Evolutionary conservation across 2,329 filamentous ascomycete genomes (phyloP).

Genomic region (Diaporthe sp.): DNA sequence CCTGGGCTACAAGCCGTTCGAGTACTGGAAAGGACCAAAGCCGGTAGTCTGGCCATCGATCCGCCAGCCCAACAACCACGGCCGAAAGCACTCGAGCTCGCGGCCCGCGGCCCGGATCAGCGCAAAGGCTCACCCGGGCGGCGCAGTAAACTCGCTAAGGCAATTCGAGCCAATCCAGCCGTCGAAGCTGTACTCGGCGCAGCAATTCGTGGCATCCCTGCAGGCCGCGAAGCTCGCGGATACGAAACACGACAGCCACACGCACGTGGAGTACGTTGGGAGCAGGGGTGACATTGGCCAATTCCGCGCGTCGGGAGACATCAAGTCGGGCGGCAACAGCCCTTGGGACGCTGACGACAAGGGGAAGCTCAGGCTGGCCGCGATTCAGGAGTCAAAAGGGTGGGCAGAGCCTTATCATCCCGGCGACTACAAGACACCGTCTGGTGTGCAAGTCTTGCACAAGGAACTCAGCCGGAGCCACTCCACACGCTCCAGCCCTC

Average conservation of each 20-base stretch:
- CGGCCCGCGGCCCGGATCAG: conserved; percentile 1
- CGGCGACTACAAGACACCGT: neutral
- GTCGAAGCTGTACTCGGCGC: conserved; percentile 29
- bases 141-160: neutral
- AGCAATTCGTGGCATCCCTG: conserved; percentile 14
- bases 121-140: conserved; percentile 1
- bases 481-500: conserved; percentile 13
- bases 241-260: conserved; percentile 32
- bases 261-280: conserved; percentile 27
- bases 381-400: conserved; percentile 9
- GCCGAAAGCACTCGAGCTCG: conserved; percentile 16
- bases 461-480: conserved; percentile 25
- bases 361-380: conserved; percentile 10
- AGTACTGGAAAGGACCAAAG: conserved; percentile 47
- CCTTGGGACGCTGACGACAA: conserved; percentile 19
- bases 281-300: conserved; percentile 14
- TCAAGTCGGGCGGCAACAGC: conserved; percentile 9
- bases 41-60: conserved; percentile 32
- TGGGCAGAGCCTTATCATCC: neutral
- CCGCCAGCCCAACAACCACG: conserved; percentile 34
- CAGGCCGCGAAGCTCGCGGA: conserved; percentile 26
- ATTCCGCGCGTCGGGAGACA: conserved; percentile 13
- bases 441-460: neutral
- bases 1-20: conserved; percentile 46
- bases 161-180: conserved; percentile 31